Conservation (phyloP, 2,329 filamentous ascomycete species). For the Iodosphaeria phyllophila region DNA sequence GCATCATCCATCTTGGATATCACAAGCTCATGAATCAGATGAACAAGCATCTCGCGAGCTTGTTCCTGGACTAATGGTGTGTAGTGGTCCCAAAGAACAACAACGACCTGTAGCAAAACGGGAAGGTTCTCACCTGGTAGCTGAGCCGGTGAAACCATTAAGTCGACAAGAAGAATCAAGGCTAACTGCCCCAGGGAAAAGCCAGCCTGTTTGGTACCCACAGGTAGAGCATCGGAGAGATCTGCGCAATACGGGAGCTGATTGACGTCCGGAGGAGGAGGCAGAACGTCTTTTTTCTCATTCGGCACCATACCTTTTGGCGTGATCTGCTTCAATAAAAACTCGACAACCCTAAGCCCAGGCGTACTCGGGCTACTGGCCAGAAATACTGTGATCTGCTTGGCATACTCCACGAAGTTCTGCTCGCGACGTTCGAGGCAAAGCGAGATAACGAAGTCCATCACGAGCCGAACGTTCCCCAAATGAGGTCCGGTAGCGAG, state of each 20-base stretch:
- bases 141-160: constrained; percentile 85
- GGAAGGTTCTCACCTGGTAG: constrained; percentile 65
- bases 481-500: constrained; percentile 81
- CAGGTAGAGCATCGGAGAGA: constrained; percentile 56
- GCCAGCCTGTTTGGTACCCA: constrained; percentile 79
- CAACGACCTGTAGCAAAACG: constrained; percentile 73
- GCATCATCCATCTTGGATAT: constrained; percentile 60
- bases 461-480: constrained; percentile 81
- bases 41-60: constrained; percentile 91
- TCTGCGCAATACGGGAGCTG: constrained; percentile 81
- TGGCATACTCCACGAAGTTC: constrained; percentile 94
- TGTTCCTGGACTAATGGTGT: constrained; percentile 90
- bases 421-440: constrained; percentile 90
- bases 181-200: constrained; percentile 88
- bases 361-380: constrained; percentile 58
- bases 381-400: constrained; percentile 93
- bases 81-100: constrained; percentile 95
- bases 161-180: constrained; percentile 80
- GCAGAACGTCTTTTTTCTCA: constrained; percentile 53
- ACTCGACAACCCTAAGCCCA: constrained; percentile 84
- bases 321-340: constrained; percentile 74
- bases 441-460: constrained; percentile 90
- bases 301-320: constrained; percentile 95
- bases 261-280: constrained; percentile 53
- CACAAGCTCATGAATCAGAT: constrained; percentile 89